Evolutionary conservation across 1,284 basidiomycete genomes (phyloP).

Genomic region (Fomitopsis schrenkii): DNA sequence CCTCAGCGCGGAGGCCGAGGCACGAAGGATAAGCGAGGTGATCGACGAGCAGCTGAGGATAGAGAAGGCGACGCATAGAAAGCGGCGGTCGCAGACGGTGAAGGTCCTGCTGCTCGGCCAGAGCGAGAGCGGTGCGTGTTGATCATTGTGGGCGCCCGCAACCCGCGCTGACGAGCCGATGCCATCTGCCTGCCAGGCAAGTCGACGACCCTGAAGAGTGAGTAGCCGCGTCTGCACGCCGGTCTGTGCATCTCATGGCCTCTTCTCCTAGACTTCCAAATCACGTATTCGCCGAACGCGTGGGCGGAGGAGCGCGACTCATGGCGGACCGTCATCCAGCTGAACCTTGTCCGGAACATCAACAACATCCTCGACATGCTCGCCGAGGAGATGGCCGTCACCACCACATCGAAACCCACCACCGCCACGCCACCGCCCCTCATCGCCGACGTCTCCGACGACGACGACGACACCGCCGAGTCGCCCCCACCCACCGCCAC

Average conservation of each 20-base stretch:
- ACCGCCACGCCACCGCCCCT: not conserved
- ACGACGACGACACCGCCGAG: constrained; percentile 24
- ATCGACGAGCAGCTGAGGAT: constrained; percentile 60
- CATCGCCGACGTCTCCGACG: constrained; percentile 22
- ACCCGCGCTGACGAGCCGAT: constrained; percentile 31
- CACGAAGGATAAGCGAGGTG: constrained; percentile 49
- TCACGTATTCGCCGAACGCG: constrained; percentile 60
- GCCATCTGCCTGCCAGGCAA: constrained; percentile 34
- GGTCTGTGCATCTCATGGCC: not conserved
- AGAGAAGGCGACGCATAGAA: constrained; percentile 45
- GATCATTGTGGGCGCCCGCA: not conserved
- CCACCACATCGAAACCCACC: not conserved
- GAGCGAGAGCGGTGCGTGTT: constrained; percentile 60
- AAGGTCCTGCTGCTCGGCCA: constrained; percentile 64
- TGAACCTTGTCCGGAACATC: constrained; percentile 71
- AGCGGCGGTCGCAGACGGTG: constrained; percentile 40
- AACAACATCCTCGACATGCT: constrained; percentile 55
- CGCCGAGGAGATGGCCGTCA: constrained; percentile 46
- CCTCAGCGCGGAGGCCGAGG: constrained; percentile 48
- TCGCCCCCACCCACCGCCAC: not conserved
- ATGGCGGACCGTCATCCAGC: constrained; percentile 72
- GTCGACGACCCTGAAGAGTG: constrained; percentile 50
- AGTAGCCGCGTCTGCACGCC: constrained; percentile 9
- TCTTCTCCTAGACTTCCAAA: constrained; percentile 55
- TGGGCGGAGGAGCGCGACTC: constrained; percentile 65